phyloP scores from a whole-genome alignment of 805 yeast genomes.

The Lipomyces oligophaga region DNA sequence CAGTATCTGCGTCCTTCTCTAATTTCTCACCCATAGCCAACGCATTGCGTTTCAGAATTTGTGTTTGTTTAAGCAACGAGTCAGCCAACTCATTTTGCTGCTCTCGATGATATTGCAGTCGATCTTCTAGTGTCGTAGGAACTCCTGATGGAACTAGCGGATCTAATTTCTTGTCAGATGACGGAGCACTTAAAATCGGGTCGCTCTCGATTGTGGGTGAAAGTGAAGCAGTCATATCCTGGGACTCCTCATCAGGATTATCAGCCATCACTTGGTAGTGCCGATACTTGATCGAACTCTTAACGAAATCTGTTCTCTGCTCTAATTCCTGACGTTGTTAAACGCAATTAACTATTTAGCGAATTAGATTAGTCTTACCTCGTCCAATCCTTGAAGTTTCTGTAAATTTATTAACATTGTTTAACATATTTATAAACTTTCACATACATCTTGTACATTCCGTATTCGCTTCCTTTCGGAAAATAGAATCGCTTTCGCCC shows the following conservation, averaged over 20 bases:
- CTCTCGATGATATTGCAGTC: slow-evolving; percentile 28
- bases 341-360: background rate
- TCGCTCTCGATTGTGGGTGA: slow-evolving; percentile 1
- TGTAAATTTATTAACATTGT: background rate
- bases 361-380: slow-evolving; percentile 2
- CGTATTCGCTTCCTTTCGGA: slow-evolving; percentile 25
- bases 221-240: too few relatives aligned
- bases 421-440: background rate
- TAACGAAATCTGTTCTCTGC: slow-evolving; percentile 3
- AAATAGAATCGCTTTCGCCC: slow-evolving; percentile 7
- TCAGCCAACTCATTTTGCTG: slow-evolving; percentile 48
- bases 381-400: slow-evolving; percentile 20
- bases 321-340: slow-evolving; percentile 3
- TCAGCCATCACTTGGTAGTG: too few relatives aligned
- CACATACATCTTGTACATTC: slow-evolving; percentile 21
- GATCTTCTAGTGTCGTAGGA: slow-evolving; percentile 20
- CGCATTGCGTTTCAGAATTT: slow-evolving; percentile 49
- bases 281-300: background rate
- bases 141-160: slow-evolving; percentile 3
- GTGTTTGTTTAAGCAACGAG: slow-evolving; percentile 50
- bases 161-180: background rate
- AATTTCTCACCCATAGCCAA: slow-evolving; percentile 42
- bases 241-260: too few relatives aligned
- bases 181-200: slow-evolving; percentile 4
- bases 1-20: slow-evolving; percentile 37